These are phyloP conservation scores for Lotmaria passim DNA, from an alignment of 208 protist species.

Conservation along the genomic window DNA sequence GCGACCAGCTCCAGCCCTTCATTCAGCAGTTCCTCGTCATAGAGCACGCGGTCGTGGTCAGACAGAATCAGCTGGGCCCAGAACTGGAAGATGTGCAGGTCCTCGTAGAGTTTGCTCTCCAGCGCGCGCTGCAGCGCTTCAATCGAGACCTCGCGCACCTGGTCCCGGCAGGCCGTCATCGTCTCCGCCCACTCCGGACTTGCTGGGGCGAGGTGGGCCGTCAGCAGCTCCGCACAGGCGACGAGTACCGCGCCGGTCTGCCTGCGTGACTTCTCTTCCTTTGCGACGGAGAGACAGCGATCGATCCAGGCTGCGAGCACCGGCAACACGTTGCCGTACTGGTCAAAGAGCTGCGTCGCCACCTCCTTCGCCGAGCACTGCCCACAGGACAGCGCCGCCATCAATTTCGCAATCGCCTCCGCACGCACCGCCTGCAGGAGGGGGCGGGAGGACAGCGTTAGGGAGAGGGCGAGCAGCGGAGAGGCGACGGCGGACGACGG, in stretches of 20 bases:
- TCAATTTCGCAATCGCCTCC: slow-evolving; percentile 65
- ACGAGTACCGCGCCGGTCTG: slow-evolving; percentile 56
- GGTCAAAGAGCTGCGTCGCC: slow-evolving; percentile 43
- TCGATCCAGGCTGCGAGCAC: slow-evolving; percentile 60
- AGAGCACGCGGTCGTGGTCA: slow-evolving; percentile 55
- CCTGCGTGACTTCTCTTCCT: slow-evolving; percentile 64
- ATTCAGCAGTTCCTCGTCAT: slow-evolving; percentile 77
- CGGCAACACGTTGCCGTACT: slow-evolving; percentile 49
- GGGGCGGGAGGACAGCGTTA: slow-evolving; percentile 27
- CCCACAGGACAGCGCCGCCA: slow-evolving; percentile 44
- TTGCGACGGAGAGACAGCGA: slow-evolving; percentile 73
- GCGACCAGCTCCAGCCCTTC: slow-evolving; percentile 56
- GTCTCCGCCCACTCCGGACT: slow-evolving; percentile 17
- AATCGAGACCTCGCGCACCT: slow-evolving; percentile 55
- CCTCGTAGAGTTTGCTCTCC: slow-evolving; percentile 66
- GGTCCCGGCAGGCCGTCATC: slow-evolving; percentile 29
- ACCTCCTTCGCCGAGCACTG: slow-evolving; percentile 34
- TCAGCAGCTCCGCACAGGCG: slow-evolving; percentile 28
- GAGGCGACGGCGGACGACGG: slow-evolving; percentile 9
- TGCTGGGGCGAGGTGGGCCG: slow-evolving; percentile 17
- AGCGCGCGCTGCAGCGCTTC: slow-evolving; percentile 53
- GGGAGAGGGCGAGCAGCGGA: slow-evolving; percentile 24
- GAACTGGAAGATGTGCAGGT: slow-evolving; percentile 69
- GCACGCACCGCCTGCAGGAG: slow-evolving; percentile 33
- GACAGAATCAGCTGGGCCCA: slow-evolving; percentile 75